phyloP scores from a whole-genome alignment of 176 grass and related monocot genomes.

The Triticum dicoccoides region DNA sequence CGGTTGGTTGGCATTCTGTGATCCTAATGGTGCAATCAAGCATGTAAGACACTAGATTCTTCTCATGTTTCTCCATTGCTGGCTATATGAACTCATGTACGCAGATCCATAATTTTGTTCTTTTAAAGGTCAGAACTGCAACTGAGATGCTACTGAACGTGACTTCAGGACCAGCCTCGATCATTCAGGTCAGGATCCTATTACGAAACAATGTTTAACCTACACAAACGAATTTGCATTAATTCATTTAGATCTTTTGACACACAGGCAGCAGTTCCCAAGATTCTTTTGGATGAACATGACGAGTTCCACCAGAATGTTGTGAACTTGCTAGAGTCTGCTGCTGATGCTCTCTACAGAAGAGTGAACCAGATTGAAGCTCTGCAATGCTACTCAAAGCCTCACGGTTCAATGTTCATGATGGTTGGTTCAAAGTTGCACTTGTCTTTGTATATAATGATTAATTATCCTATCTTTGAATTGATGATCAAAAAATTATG shows the following conservation, averaged over 20 bases:
- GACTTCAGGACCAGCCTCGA: slow-evolving; percentile 65
- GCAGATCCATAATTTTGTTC: slow-evolving; percentile 12
- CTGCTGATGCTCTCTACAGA: slow-evolving; percentile 51
- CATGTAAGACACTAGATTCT: slow-evolving; percentile 28
- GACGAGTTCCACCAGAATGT: slow-evolving; percentile 60
- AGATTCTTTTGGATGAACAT: slow-evolving; percentile 57
- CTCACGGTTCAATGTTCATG: slow-evolving; percentile 94
- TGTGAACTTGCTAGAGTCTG: slow-evolving; percentile 51
- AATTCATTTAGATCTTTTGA: background rate
- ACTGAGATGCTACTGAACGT: slow-evolving; percentile 88
- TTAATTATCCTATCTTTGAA: background rate
- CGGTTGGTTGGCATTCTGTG: slow-evolving; percentile 84
- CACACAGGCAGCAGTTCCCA: slow-evolving; percentile 62
- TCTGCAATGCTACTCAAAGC: slow-evolving; percentile 62
- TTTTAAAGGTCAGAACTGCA: slow-evolving; percentile 62
- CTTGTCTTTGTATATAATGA: background rate
- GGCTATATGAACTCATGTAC: background rate
- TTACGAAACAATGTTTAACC: background rate
- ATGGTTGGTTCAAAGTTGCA: slow-evolving; percentile 49
- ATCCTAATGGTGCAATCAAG: slow-evolving; percentile 56
- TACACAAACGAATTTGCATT: background rate
- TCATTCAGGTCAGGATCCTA: slow-evolving; percentile 63
- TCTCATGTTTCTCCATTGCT: background rate
- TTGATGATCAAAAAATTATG: background rate
- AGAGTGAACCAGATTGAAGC: slow-evolving; percentile 62